These are phyloP conservation scores for Gossypium australe DNA, from an alignment of 345 rosid species.

Conservation along the genomic window DNA sequence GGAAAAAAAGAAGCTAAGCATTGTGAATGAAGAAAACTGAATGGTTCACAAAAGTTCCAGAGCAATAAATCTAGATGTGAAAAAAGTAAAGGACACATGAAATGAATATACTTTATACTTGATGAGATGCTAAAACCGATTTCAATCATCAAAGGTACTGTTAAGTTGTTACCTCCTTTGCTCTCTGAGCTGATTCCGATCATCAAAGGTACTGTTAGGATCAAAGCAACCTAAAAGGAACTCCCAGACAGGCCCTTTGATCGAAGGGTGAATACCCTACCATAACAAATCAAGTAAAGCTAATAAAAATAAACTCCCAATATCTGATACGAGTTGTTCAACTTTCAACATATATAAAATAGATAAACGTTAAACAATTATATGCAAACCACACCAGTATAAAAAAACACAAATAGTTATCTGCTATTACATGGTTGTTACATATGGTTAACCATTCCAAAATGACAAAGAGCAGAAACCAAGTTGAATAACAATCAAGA, in stretches of 20 bases:
- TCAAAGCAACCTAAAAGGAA: slow-evolving; percentile 89
- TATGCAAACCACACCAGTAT: background rate
- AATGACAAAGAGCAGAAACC: background rate
- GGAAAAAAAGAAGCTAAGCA: background rate
- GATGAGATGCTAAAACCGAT: background rate
- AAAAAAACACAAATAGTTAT: background rate
- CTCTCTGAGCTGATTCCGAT: slow-evolving; percentile 59
- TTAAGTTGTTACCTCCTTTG: slow-evolving; percentile 52
- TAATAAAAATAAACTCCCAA: background rate
- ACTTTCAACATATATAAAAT: background rate
- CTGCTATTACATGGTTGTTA: background rate
- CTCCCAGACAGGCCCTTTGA: slow-evolving; percentile 91
- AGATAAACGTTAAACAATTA: background rate
- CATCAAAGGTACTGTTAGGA: slow-evolving; percentile 83
- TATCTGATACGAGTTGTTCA: background rate
- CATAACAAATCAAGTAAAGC: slow-evolving; percentile 24
- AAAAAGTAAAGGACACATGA: background rate
- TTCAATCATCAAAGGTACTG: background rate
- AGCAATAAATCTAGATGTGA: background rate
- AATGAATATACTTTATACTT: background rate
- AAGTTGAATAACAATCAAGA: background rate
- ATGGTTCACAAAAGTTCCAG: slow-evolving; percentile 1
- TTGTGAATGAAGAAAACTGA: background rate
- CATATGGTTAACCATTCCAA: background rate
- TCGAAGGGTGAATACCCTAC: slow-evolving; percentile 91